A percentile compares a stretch with the other conserved stretches of the same genome.
Evolutionary conservation across 2,329 filamentous ascomycete genomes (phyloP).

Genomic region (Bertia moriformis): DNA sequence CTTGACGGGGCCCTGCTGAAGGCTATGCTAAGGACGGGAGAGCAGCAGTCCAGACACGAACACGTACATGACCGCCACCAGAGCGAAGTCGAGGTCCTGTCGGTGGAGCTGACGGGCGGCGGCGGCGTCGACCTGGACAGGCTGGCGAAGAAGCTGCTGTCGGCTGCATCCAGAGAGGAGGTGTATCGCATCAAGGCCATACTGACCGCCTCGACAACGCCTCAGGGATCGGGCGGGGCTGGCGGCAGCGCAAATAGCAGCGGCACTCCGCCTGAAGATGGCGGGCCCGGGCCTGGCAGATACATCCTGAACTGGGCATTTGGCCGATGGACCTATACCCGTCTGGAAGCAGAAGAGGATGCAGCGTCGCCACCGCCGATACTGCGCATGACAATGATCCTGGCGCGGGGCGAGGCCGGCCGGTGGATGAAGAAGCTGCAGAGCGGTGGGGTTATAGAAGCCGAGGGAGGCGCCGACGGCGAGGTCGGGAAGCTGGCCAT

Average conservation of each 20-base stretch:
- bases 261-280: background rate
- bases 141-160: constrained; percentile 50
- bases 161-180: constrained; percentile 74
- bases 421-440: constrained; percentile 68
- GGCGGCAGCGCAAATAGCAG: too few species aligned
- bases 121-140: constrained; percentile 38
- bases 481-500: constrained; percentile 32
- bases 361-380: constrained; percentile 38
- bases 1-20: constrained; percentile 68
- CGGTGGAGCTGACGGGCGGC: constrained; percentile 48
- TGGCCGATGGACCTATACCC: constrained; percentile 82
- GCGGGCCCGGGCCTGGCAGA: constrained; percentile 24
- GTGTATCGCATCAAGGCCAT: constrained; percentile 85
- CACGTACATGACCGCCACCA: constrained; percentile 51
- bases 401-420: constrained; percentile 57
- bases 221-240: too few species aligned
- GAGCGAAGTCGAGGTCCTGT: constrained; percentile 80
- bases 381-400: constrained; percentile 61
- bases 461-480: constrained; percentile 22
- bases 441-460: constrained; percentile 33
- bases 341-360: constrained; percentile 35
- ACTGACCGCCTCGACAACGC: constrained; percentile 23
- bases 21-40: background rate
- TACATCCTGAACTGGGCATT: constrained; percentile 99
- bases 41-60: constrained; percentile 16